Evolutionary conservation across 148 eudicot genomes (phyloP).

Genomic region (Silene latifolia): DNA sequence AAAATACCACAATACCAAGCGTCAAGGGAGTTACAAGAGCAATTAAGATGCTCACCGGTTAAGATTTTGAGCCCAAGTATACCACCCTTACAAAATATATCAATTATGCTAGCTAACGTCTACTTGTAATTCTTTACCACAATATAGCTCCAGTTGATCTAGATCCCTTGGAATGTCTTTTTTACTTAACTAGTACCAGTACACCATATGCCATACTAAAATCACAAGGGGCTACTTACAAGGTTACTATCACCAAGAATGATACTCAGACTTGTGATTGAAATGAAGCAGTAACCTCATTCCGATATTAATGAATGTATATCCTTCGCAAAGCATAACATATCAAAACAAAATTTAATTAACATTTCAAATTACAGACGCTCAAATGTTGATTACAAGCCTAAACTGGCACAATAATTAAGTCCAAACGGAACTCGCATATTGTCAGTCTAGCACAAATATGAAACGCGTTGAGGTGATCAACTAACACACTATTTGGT

Average conservation of each 20-base stretch:
- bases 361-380: neutral
- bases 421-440: no score
- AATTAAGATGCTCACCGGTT: neutral
- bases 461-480: neutral
- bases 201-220: no score
- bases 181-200: no score
- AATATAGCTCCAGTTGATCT: neutral
- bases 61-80: neutral
- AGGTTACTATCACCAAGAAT: neutral
- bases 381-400: neutral
- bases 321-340: neutral
- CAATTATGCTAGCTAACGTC: neutral
- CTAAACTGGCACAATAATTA: neutral
- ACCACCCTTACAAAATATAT: no score
- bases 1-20: neutral
- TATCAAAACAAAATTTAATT: neutral
- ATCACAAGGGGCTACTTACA: no score
- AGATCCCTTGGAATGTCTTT: no score
- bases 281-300: neutral
- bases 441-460: neutral
- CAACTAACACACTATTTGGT: neutral
- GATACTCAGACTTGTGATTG: neutral
- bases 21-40: neutral
- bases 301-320: neutral
- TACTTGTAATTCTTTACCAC: neutral